Percentiles rank a stretch among this genome's conserved stretches.
Conservation (phyloP, 176 grass and related monocot species). For the Oryza officinalis region DNA sequence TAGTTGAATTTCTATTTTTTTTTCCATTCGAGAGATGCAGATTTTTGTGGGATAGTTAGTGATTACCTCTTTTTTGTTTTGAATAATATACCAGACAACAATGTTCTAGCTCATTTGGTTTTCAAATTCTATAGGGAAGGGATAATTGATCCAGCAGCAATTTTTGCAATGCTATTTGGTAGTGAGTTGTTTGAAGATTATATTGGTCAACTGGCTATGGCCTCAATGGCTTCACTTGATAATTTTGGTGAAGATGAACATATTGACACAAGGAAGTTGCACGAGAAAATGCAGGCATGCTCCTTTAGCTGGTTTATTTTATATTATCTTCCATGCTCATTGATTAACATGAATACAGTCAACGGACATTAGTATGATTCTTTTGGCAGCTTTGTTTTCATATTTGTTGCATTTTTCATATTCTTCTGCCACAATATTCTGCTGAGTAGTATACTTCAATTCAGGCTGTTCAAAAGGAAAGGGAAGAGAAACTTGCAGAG, state of each 20-base stretch:
- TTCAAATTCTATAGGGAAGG: constrained; percentile 61
- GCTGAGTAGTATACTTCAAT: constrained; percentile 20
- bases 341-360: constrained; percentile 15
- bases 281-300: constrained; percentile 85
- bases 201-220: constrained; percentile 97
- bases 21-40: constrained; percentile 9
- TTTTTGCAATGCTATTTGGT: constrained; percentile 97
- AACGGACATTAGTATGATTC: neutral
- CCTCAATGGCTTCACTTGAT: constrained; percentile 95
- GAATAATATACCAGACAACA: neutral
- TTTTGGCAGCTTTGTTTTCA: constrained; percentile 2
- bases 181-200: constrained; percentile 98
- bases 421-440: constrained; percentile 17
- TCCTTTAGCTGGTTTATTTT: constrained; percentile 24
- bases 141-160: constrained; percentile 97
- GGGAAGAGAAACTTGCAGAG: constrained; percentile 92
- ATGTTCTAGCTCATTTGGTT: constrained; percentile 29
- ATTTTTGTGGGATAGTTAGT: neutral
- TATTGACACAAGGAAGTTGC: constrained; percentile 71
- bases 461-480: constrained; percentile 89
- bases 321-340: constrained; percentile 20
- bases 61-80: neutral
- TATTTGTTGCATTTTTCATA: constrained; percentile 42
- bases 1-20: constrained; percentile 10
- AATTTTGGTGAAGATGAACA: constrained; percentile 73